These are phyloP conservation scores for Zostera marina DNA, from an alignment of 116 monocot species.

Conservation along the genomic window DNA sequence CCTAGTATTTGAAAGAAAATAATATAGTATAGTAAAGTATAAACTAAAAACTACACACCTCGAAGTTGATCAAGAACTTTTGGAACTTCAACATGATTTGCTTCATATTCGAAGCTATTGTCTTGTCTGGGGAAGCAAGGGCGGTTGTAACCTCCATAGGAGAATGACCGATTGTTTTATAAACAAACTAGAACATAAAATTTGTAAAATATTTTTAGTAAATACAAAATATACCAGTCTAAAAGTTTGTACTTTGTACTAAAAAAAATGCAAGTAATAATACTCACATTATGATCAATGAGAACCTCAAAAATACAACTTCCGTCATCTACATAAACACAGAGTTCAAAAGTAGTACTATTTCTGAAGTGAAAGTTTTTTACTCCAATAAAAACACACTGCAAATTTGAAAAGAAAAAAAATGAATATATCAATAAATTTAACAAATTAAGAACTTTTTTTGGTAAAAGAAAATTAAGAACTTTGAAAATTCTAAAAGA, in stretches of 20 bases:
- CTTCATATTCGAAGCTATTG: constrained; percentile 35
- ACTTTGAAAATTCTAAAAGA: not conserved
- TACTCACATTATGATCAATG: constrained; percentile 64
- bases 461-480: no score
- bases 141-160: constrained; percentile 55
- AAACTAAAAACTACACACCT: constrained; percentile 45
- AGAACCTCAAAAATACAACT: constrained; percentile 69
- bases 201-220: not conserved
- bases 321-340: constrained; percentile 82
- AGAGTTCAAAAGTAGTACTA: constrained; percentile 48
- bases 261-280: not conserved
- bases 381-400: constrained; percentile 83
- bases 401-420: constrained; percentile 9
- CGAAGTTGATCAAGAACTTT: constrained; percentile 63
- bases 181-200: constrained; percentile 35
- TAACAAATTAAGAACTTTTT: not conserved
- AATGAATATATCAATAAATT: not conserved
- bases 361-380: constrained; percentile 61
- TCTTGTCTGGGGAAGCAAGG: constrained; percentile 42
- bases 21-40: no score
- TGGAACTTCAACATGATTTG: constrained; percentile 61
- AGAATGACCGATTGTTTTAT: constrained; percentile 52
- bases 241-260: not conserved
- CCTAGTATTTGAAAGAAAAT: no score
- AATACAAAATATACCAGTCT: not conserved